Evolutionary conservation across 176 grass and related monocot species (phyloP).

Genomic region (Dactylis glomerata): DNA sequence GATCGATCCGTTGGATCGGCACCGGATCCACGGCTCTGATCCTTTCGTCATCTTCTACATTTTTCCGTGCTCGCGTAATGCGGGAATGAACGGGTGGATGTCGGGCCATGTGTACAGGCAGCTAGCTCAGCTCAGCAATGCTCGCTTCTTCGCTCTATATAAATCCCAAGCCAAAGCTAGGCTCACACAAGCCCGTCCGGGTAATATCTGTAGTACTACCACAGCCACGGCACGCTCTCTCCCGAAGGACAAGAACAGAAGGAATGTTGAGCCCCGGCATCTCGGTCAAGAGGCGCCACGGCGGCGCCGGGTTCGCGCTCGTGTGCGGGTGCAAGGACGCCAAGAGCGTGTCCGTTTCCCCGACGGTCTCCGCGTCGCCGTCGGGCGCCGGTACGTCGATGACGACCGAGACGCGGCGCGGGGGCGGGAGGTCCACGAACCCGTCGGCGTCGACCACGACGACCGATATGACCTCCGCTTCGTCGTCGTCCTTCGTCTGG

Average conservation of each 20-base stretch:
- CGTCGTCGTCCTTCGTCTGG: conserved; percentile 44
- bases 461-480: conserved; percentile 32
- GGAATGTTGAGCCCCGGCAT: conserved; percentile 30
- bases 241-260: background rate
- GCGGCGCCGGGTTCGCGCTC: conserved; percentile 28
- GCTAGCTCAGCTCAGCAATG: background rate
- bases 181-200: background rate
- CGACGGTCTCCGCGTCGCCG: conserved; percentile 15
- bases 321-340: conserved; percentile 63
- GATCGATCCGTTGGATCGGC: background rate
- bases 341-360: conserved; percentile 55
- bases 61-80: background rate
- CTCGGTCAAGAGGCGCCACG: conserved; percentile 32
- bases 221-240: background rate
- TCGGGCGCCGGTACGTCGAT: conserved; percentile 20
- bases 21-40: background rate
- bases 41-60: background rate
- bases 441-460: conserved; percentile 31
- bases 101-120: background rate
- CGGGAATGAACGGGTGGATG: no score
- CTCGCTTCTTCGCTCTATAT: conserved; percentile 21
- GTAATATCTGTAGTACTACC: background rate
- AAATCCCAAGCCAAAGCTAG: background rate
- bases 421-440: conserved; percentile 16
- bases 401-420: conserved; percentile 6